Base-by-base conservation (phyloP, 768 basidiomycete genomes). In the Termitomyces sp. region DNA sequence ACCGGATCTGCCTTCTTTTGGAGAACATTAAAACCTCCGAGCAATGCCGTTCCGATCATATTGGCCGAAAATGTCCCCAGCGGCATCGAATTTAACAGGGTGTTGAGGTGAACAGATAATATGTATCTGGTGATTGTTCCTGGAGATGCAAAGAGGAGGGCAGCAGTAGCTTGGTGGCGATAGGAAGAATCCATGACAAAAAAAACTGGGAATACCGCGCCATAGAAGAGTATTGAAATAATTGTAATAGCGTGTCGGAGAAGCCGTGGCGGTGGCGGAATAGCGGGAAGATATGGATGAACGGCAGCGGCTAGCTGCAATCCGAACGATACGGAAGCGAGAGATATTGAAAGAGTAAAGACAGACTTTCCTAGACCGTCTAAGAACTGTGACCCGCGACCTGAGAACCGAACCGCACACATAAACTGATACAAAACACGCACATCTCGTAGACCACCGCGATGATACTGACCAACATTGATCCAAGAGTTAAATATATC, bases 401-500 rank as follows among this genome's bases (percentile, higher is more conserved):
- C 50, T 54, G 1, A 28, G 60, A 42, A 59, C 52, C 5, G 56
- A 37, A 44, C 35, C 7, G 10, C 17, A 37, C 49, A 15, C 15
- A 17, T 38, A 28, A 31, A 54, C 26, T 42, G 35, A 49, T 31
- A 46, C 63, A 28, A 17, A 33, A 51, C 10, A 73, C 90, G 58
- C 62, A 93, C 95, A 68, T 89, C 81, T 60, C 82, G 76, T 33
- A 98, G 76, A 51, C 91, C 85, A 50, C 78, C 76, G 48, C 87
- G 80, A 54, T 76, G 67, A 47, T 77, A 79, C 10, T 74, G 69
- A 37, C 74, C 73, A 3, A 78, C 71, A 67, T 98, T 92, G 0
- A 87, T 76, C 84, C 94, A 98, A 0, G 93, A 89, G 53, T 79
- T 70, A 65, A 96, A 98, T 0, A 93, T 71, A 59, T 95, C 91